Evolutionary conservation across 495 filamentous ascomycete genomes (phyloP), one percentile per base, ranked within the genome.

Genomic region (Podospora pseudocomata): DNA sequence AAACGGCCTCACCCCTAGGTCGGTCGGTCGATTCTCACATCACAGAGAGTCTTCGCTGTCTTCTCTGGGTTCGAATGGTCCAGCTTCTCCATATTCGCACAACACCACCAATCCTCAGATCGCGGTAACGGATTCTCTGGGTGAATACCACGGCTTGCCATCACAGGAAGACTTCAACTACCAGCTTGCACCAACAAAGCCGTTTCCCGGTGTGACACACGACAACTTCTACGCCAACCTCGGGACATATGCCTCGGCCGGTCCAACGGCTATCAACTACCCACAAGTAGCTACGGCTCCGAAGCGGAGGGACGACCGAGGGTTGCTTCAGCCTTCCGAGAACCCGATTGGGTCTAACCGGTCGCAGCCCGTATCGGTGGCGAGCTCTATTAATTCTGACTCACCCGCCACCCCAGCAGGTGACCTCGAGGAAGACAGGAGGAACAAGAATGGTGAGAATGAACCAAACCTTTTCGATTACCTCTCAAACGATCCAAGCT

Each of bases 21-120:
- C 78, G 9, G 56, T 73, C 28, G 74, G 79, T 59, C 75, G 75
- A 5, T 71, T 81, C 55, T 72, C 76, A n/a, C 84, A 87, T 70
- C 78, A 84, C 59, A 83, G 85, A 66, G 84, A 86, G 70, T 83
- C 83, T 11, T 86, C 85, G 27, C 77, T 83, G 54, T 87, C 85
- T 0, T 86, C 86, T 2, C 65, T 86, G 63, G 85, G 82, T n/a
- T 87, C 85, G 1, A 73, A 83, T 60, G 81, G 84, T 9, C 85
- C 86, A 19, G 75, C 80, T 0, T 88, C 86, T 49, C 86, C 86
- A 27, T 87, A 80, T 74, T 82, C 80, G 60, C 75, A 79, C 63
- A 83, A 79, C 73, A 82, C 79, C 1, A 79, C 81, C 23, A 84
- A 85, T 65, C 84, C 85, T 18, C 84, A 85, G 9, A 84, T 85